A percentile compares a stretch with the other conserved stretches of the same genome.
Evolutionary conservation across 768 basidiomycete genomes (phyloP).

Genomic region (Boletus rufocinnamomeus): DNA sequence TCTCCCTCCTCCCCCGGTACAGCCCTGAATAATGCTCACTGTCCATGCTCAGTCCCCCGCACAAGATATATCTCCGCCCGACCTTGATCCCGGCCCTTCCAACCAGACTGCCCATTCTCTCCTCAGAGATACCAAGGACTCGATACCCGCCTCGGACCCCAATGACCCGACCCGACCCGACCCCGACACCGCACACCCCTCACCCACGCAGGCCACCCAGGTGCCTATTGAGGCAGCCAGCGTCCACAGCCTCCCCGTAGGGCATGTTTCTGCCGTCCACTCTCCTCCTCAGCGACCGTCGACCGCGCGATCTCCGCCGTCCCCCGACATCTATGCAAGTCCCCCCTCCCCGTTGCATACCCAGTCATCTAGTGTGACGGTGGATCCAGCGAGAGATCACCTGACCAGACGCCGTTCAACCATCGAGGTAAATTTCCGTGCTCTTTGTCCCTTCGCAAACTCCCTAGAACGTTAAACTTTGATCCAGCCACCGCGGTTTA

Average conservation of each 20-base stretch:
- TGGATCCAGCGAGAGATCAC: constrained; percentile 37
- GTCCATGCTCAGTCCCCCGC: background rate
- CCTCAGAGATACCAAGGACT: background rate
- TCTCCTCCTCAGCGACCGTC: constrained; percentile 34
- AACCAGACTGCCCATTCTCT: background rate
- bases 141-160: background rate
- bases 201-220: constrained; percentile 28
- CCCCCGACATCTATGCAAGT: background rate
- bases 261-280: constrained; percentile 49
- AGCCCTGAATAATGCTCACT: constrained; percentile 4
- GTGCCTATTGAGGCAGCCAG: constrained; percentile 53
- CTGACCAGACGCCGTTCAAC: constrained; percentile 51
- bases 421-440: constrained; percentile 51
- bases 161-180: constrained; percentile 37
- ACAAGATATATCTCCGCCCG: background rate
- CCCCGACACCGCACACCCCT: constrained; percentile 14
- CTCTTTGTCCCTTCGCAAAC: constrained; percentile 5
- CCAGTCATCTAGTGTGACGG: constrained; percentile 19
- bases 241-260: constrained; percentile 59
- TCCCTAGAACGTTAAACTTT: constrained; percentile 10
- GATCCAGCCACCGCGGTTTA: constrained; percentile 51
- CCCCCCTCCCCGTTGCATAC: constrained; percentile 4
- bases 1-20: background rate
- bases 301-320: constrained; percentile 33
- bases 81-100: constrained; percentile 5